Base-by-base conservation (phyloP, 495 filamentous ascomycete species). In the Immersiella caudata region DNA sequence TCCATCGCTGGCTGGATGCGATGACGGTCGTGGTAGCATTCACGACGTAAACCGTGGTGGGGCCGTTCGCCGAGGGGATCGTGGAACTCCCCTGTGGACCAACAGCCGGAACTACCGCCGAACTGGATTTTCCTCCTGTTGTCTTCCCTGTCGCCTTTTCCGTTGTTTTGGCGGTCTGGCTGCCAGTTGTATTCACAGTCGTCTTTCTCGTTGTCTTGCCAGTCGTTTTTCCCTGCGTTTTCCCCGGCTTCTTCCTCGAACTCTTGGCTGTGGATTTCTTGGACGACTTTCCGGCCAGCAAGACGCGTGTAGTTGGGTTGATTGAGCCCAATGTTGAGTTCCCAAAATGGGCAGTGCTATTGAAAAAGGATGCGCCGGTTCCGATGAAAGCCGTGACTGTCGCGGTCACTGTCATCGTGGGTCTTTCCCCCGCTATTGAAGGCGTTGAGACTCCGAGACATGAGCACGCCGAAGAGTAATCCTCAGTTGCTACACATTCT, bases 381-480 rank as follows among this genome's bases (percentile, higher is more conserved):
- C 63, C 56, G 1, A 51, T 68, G 4, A 50, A 65, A 0, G 72
- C 25, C 0, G 73, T 69, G 35, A 27, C 55, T 1, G 64, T 59
- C 0, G 60, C 35, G 0, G 67, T 72, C 0, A 68, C 51, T 0
- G 67, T 69, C 7, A 33, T 64, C 3, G 73, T 72, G 27, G 67
- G 63, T 16, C 59, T 65, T 3, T 49, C 54, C 0, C 56, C 21
- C 0, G 67, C 72, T 8, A 24, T 63, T 0, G 70, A 72, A 8
- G 51, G 5, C 5, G 14, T 60, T 2, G 72, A 59, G 11, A 75
- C 12, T 9, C 72, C 71, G n/a, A 76, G 36, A 56, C 75, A 78
- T 27, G 75, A 78, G 21, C 74, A 78, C 0, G 75, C 75, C 0
- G 69, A 75, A 14, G 64, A 71, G 58, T 73, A 76, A 8, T 58